Conservation (phyloP, 345 rosid genomes). For the Acer campestre region DNA sequence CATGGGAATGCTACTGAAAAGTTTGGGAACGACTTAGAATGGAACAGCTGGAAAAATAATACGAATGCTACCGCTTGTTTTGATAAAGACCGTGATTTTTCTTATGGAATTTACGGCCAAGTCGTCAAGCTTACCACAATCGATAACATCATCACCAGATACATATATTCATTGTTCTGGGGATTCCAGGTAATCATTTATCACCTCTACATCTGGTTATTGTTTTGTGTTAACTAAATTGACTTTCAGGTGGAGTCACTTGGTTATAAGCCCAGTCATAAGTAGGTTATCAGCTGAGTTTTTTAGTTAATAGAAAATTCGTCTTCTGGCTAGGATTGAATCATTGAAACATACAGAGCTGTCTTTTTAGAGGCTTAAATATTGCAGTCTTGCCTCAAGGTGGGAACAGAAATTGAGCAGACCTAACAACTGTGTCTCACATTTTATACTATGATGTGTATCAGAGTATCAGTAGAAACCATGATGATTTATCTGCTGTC, state of each 20-base stretch:
- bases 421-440: neutral
- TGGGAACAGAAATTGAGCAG: neutral
- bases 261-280: neutral
- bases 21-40: fast-evolving
- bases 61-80: conserved; percentile 55
- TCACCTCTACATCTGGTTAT: neutral
- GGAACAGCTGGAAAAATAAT: conserved; percentile 40
- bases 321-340: neutral
- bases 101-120: conserved; percentile 59
- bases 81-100: conserved; percentile 27
- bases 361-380: neutral
- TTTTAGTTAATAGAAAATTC: neutral
- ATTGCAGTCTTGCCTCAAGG: neutral
- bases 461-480: neutral
- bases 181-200: conserved; percentile 76
- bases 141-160: conserved; percentile 50
- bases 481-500: neutral
- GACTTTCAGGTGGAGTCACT: neutral
- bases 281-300: neutral
- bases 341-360: neutral
- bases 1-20: conserved; percentile 9
- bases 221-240: neutral
- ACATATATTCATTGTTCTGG: conserved; percentile 81
- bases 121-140: conserved; percentile 61
- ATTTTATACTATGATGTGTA: neutral